Conservation (phyloP, 2,329 filamentous ascomycete species). For the Epichloe sylvatica region DNA sequence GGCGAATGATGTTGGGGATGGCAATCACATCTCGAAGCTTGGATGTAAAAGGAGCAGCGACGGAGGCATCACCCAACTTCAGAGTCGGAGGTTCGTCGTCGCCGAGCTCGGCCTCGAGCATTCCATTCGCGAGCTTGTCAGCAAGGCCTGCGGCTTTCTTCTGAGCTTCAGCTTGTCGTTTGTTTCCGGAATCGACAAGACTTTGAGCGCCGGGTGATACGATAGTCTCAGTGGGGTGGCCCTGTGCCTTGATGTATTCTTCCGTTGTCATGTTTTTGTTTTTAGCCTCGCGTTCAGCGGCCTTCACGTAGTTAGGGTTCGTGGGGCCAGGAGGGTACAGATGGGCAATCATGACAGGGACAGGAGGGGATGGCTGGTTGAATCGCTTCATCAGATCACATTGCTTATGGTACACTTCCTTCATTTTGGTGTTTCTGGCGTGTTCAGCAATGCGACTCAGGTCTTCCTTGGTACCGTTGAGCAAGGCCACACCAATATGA, state of each 20-base stretch:
- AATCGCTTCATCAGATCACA: conserved; percentile 82
- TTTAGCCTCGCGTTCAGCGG: conserved; percentile 71
- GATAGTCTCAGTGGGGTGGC: conserved; percentile 45
- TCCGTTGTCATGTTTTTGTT: conserved; percentile 57
- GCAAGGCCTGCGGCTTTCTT: conserved; percentile 65
- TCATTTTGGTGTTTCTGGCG: conserved; percentile 90
- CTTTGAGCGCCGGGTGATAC: conserved; percentile 52
- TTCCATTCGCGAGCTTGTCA: conserved; percentile 69
- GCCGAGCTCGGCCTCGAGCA: conserved; percentile 83
- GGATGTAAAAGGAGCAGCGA: conserved; percentile 92
- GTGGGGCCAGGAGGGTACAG: conserved; percentile 79
- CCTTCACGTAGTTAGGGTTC: conserved; percentile 91
- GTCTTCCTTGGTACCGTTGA: conserved; percentile 89
- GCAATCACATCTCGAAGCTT: conserved; percentile 95
- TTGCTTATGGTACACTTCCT: conserved; percentile 97
- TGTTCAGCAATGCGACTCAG: conserved; percentile 86
- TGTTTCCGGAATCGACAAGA: conserved; percentile 20
- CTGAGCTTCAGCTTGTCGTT: conserved; percentile 45
- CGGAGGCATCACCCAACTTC: conserved; percentile 93
- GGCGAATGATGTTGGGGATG: conserved; percentile 94
- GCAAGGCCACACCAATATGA: conserved; percentile 86
- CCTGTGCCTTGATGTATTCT: conserved; percentile 40
- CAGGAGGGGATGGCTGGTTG: conserved; percentile 84
- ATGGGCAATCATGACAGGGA: conserved; percentile 85
- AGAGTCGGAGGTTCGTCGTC: conserved; percentile 87